Conservation (phyloP, 805 yeast genomes). For the Jamesozyma piceae region DNA sequence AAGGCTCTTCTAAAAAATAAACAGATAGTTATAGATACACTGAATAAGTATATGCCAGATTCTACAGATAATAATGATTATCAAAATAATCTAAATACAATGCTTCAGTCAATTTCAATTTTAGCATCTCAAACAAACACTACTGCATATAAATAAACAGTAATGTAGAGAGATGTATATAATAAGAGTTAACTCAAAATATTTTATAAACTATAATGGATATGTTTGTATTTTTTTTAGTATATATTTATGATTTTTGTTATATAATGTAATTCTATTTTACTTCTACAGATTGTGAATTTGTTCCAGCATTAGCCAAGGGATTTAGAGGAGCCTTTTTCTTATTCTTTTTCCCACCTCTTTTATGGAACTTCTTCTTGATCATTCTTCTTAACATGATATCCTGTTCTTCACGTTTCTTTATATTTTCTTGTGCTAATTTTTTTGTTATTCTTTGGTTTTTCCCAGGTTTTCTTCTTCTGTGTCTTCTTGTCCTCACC, state of each 20-base stretch:
- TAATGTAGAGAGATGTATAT: background rate
- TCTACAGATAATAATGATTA: constrained; percentile 9
- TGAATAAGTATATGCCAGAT: constrained; percentile 12
- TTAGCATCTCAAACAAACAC: background rate
- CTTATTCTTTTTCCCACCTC: constrained; percentile 32
- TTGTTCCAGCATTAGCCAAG: constrained; percentile 14
- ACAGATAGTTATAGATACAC: constrained; percentile 13
- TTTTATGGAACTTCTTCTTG: constrained; percentile 29
- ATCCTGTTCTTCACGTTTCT: constrained; percentile 18
- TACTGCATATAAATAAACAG: background rate
- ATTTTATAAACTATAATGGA: background rate
- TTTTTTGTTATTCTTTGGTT: constrained; percentile 26
- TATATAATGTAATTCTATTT: background rate
- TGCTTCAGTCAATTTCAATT: constrained; percentile 19
- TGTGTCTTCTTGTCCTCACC: constrained; percentile 9
- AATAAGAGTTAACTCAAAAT: background rate
- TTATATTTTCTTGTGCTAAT: constrained; percentile 15
- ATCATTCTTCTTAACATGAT: constrained; percentile 20
- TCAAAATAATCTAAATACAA: constrained; percentile 11
- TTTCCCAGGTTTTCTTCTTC: constrained; percentile 25
- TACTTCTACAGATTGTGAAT: background rate
- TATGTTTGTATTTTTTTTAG: background rate
- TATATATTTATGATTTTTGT: background rate
- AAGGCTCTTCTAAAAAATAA: constrained; percentile 21
- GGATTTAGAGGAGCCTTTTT: constrained; percentile 15